Percentiles rank a stretch among this genome's conserved stretches.
phyloP scores from a whole-genome alignment of 2,329 filamentous ascomycete species.

The Trichoderma sp. region DNA sequence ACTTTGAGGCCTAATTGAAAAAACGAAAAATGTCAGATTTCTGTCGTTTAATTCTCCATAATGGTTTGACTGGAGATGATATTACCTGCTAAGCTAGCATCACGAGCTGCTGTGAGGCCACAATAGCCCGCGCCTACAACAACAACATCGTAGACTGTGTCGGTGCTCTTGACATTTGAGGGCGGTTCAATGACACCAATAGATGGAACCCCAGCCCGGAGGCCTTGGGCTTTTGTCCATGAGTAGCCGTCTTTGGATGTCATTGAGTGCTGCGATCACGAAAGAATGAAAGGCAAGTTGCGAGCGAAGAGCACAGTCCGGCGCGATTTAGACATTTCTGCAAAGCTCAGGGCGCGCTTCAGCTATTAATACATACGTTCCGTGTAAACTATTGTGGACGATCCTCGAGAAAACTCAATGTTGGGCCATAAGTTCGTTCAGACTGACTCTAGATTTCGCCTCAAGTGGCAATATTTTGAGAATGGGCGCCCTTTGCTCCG shows the following conservation, averaged over 20 bases:
- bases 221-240: conserved; percentile 13
- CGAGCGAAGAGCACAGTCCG: neutral
- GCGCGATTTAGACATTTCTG: neutral
- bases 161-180: conserved; percentile 10
- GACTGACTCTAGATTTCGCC: neutral
- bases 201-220: conserved; percentile 12
- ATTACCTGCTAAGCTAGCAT: conserved; percentile 14
- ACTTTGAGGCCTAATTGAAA: neutral
- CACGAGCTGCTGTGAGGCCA: conserved; percentile 18
- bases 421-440: neutral
- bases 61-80: neutral
- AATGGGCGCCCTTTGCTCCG: neutral
- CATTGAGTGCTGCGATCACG: neutral
- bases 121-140: conserved; percentile 18
- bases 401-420: neutral
- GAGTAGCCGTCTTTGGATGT: conserved; percentile 19
- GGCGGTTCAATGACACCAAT: conserved; percentile 18
- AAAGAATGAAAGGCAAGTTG: neutral
- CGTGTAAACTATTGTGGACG: neutral
- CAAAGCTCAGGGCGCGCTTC: conserved; percentile 2
- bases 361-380: conserved; percentile 11
- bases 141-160: conserved; percentile 17
- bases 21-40: neutral
- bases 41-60: neutral
- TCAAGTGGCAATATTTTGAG: conserved; percentile 18